Conservation (phyloP, 2,329 filamentous ascomycete genomes). For the Microsporum ferrugineum region DNA sequence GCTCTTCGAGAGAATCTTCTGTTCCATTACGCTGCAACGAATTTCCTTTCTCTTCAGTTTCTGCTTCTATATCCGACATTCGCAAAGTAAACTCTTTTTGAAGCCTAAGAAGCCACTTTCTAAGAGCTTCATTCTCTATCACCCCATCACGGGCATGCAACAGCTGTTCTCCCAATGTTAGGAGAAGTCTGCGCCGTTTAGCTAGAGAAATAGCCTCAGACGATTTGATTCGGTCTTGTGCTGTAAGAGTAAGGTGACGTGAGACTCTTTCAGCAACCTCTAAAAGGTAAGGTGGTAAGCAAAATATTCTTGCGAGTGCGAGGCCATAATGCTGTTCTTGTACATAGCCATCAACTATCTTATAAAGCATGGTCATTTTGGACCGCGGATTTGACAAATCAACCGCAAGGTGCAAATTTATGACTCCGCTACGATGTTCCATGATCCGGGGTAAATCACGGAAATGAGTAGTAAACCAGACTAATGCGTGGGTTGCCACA, state of each 20-base stretch:
- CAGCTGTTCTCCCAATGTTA: conserved; percentile 62
- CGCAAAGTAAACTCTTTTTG: conserved; percentile 62
- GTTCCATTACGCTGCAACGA: not conserved
- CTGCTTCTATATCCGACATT: conserved; percentile 51
- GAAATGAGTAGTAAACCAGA: conserved; percentile 96
- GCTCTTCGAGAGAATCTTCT: not conserved
- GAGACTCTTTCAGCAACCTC: conserved; percentile 57
- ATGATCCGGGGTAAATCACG: conserved; percentile 67
- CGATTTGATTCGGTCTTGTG: conserved; percentile 47
- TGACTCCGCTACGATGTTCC: conserved; percentile 61
- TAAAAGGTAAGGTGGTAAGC: conserved; percentile 58
- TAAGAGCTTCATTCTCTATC: conserved; percentile 54
- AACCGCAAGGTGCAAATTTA: conserved; percentile 71
- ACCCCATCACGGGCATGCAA: conserved; percentile 53
- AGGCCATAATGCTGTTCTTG: conserved; percentile 70
- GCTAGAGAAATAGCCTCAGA: conserved; percentile 49
- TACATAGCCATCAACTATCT: conserved; percentile 59
- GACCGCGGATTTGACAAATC: conserved; percentile 47
- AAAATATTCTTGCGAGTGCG: conserved; percentile 62
- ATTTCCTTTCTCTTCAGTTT: conserved; percentile 37
- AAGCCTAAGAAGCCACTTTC: conserved; percentile 52
- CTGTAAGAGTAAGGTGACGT: conserved; percentile 46
- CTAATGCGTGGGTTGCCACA: conserved; percentile 61
- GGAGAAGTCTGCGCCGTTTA: conserved; percentile 59
- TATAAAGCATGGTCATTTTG: conserved; percentile 80